Conservation (phyloP, 208 protist species). For the Trypanosoma conorhini region DNA sequence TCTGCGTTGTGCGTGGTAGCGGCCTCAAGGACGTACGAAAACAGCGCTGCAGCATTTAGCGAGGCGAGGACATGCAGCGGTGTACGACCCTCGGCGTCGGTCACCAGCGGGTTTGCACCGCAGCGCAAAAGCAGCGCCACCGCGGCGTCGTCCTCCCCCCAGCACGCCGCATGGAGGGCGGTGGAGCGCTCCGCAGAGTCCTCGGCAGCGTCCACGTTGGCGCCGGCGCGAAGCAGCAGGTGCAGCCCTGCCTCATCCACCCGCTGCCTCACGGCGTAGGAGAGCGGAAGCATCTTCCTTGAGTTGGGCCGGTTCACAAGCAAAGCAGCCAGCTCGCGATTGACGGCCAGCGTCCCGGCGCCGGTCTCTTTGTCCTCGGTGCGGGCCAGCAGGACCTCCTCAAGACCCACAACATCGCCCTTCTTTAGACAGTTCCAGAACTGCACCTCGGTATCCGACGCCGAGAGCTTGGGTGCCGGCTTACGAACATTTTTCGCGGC, state of each 20-base stretch:
- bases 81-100: constrained; percentile 48
- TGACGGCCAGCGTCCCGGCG: constrained; percentile 11
- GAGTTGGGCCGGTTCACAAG: constrained; percentile 37
- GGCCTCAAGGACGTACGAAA: constrained; percentile 30
- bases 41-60: constrained; percentile 37
- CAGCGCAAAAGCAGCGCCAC: constrained; percentile 39
- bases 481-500: not conserved
- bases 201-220: constrained; percentile 42
- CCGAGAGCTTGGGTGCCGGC: not conserved
- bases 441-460: constrained; percentile 20
- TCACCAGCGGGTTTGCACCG: constrained; percentile 45
- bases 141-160: constrained; percentile 43
- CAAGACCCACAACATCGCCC: constrained; percentile 37
- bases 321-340: constrained; percentile 8
- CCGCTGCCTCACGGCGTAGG: constrained; percentile 44
- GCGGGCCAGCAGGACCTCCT: constrained; percentile 36
- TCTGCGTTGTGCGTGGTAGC: constrained; percentile 5
- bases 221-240: constrained; percentile 45
- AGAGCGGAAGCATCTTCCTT: constrained; percentile 48
- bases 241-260: constrained; percentile 31
- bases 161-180: constrained; percentile 51
- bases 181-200: constrained; percentile 36
- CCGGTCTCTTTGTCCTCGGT: constrained; percentile 33
- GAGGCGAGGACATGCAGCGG: constrained; percentile 58
- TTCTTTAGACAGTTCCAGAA: constrained; percentile 53